Evolutionary conservation across 495 filamentous ascomycete genomes (phyloP).

Genomic region (Hypoxylon cercidicola): DNA sequence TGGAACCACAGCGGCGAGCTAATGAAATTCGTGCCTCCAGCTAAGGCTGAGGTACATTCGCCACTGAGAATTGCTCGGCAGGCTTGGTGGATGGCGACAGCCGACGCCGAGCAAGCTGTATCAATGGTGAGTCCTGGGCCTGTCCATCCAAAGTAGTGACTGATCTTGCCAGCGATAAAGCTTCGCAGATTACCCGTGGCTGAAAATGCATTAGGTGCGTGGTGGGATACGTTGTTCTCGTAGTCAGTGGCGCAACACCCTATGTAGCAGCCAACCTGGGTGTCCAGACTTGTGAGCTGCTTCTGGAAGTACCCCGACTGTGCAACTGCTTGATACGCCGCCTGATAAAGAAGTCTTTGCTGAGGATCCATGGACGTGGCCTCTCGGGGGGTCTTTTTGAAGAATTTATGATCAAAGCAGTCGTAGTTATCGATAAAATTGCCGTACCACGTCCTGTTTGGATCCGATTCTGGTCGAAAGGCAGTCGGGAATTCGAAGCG

Average conservation of each 20-base stretch:
- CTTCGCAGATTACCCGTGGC: slow-evolving; percentile 30
- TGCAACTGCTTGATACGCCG: slow-evolving; percentile 52
- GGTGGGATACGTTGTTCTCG: slow-evolving; percentile 35
- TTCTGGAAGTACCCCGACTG: slow-evolving; percentile 31
- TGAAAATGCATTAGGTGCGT: slow-evolving; percentile 30
- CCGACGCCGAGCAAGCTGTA: slow-evolving; percentile 65
- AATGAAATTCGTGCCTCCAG: slow-evolving; percentile 47
- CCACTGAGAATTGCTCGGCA: slow-evolving; percentile 52
- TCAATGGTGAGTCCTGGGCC: slow-evolving; percentile 64
- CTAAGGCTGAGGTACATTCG: slow-evolving; percentile 56
- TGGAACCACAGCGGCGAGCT: slow-evolving; percentile 41
- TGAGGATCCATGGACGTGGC: slow-evolving; percentile 47
- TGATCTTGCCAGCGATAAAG: slow-evolving; percentile 37
- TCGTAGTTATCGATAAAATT: slow-evolving; percentile 59
- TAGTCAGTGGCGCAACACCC: slow-evolving; percentile 40
- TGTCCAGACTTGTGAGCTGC: slow-evolving; percentile 5
- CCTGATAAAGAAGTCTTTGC: slow-evolving; percentile 50
- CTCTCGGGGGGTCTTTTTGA: slow-evolving; percentile 59
- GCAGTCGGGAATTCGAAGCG: slow-evolving; percentile 51
- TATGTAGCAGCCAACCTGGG: slow-evolving; percentile 44
- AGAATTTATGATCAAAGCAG: slow-evolving; percentile 61
- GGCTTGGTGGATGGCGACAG: slow-evolving; percentile 58
- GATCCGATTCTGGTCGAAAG: slow-evolving; percentile 46
- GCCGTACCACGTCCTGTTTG: slow-evolving; percentile 54
- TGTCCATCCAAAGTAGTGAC: slow-evolving; percentile 63